A percentile compares a stretch with the other conserved stretches of the same genome.
Conservation (phyloP, 495 filamentous ascomycete genomes). For the Neurospora sp. region DNA sequence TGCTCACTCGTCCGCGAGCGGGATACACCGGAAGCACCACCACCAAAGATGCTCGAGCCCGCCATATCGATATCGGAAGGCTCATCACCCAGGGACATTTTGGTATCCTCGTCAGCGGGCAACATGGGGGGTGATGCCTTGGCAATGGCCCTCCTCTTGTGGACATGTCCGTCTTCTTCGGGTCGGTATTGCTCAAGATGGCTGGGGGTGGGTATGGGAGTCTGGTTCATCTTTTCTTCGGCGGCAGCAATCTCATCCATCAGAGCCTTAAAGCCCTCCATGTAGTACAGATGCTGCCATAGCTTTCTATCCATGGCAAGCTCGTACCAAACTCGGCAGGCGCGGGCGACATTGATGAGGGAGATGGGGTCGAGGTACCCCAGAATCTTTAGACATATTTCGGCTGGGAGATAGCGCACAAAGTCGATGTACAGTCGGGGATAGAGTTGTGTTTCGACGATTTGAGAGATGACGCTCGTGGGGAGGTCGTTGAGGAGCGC, state of each 20-base stretch:
- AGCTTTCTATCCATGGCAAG: conserved; percentile 74
- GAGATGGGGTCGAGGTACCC: conserved; percentile 70
- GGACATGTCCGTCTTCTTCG: conserved; percentile 29
- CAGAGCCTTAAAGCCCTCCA: conserved; percentile 77
- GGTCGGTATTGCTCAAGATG: conserved; percentile 21
- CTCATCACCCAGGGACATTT: conserved; percentile 36
- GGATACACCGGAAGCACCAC: background rate
- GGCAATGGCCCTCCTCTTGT: conserved; percentile 39
- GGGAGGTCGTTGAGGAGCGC: conserved; percentile 60
- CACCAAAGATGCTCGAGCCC: conserved; percentile 27
- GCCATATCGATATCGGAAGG: conserved; percentile 17
- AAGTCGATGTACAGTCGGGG: conserved; percentile 88
- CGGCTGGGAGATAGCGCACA: conserved; percentile 69
- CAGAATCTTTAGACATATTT: conserved; percentile 81
- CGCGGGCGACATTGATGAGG: conserved; percentile 63
- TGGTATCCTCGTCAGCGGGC: conserved; percentile 30
- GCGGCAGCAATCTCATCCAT: conserved; percentile 52
- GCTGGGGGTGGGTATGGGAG: conserved; percentile 10
- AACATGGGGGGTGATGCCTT: background rate
- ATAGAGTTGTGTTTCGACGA: conserved; percentile 57
- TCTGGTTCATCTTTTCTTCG: conserved; percentile 47
- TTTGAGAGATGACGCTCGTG: conserved; percentile 62
- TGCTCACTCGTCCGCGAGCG: background rate
- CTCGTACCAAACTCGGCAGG: conserved; percentile 72
- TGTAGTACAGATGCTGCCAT: conserved; percentile 71